phyloP scores from a whole-genome alignment of 192 early-diverging fungal genomes.

The Mortierella antarctica region DNA sequence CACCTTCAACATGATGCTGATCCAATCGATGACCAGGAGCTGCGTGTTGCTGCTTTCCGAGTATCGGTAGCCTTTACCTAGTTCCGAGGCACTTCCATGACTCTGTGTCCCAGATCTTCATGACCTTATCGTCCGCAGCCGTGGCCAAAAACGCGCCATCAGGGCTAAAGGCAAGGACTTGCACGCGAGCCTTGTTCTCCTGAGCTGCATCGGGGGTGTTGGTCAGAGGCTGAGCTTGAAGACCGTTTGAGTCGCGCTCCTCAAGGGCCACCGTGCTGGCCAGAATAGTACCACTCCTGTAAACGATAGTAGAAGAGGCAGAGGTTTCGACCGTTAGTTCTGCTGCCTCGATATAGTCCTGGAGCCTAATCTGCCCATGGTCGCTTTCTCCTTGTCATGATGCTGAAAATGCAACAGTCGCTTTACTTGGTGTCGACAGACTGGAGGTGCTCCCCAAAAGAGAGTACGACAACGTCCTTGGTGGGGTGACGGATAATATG shows the following conservation, averaged over 20 bases:
- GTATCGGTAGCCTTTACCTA: conserved; percentile 20
- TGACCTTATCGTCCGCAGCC: conserved; percentile 73
- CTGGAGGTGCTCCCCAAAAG: conserved; percentile 63
- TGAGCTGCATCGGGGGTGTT: conserved; percentile 31
- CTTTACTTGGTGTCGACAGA: conserved; percentile 61
- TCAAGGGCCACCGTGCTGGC: conserved; percentile 25
- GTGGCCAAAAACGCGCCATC: conserved; percentile 68
- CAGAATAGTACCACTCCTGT: conserved; percentile 28
- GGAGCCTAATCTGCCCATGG: not conserved
- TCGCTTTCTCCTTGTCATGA: not conserved
- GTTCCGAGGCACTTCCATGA: conserved; percentile 65
- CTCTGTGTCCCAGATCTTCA: conserved; percentile 73
- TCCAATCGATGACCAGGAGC: not conserved
- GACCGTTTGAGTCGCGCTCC: conserved; percentile 24
- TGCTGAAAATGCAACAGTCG: not conserved
- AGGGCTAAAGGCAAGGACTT: conserved; percentile 64
- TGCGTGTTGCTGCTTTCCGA: not conserved
- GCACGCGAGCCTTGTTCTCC: conserved; percentile 55
- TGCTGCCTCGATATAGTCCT: not conserved
- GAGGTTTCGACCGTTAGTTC: conserved; percentile 1
- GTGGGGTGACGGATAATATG: conserved; percentile 58
- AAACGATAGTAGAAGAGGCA: conserved; percentile 20
- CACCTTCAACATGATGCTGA: not conserved
- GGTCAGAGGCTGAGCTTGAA: conserved; percentile 35
- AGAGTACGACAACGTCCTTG: conserved; percentile 58